Percentiles rank a stretch among this genome's conserved stretches.
Conservation (phyloP, 768 basidiomycete species). For the Lanmaoa pseudosensibilis region DNA sequence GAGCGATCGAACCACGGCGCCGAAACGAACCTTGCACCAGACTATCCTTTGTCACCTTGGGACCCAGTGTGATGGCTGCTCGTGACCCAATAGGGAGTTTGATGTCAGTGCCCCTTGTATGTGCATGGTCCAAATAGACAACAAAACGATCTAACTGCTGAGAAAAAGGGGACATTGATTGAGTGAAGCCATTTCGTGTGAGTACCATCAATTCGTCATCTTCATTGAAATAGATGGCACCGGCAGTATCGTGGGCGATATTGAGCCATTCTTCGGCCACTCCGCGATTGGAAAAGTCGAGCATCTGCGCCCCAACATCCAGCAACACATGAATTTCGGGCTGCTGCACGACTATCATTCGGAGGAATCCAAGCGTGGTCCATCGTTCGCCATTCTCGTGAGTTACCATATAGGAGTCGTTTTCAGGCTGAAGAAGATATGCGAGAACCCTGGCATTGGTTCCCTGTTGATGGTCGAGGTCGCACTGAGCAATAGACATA, state of each 20-base stretch:
- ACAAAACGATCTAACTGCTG: conserved; percentile 31
- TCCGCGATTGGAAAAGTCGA: conserved; percentile 44
- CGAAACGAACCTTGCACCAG: conserved; percentile 33
- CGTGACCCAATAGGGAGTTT: conserved; percentile 31
- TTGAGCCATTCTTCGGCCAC: conserved; percentile 43
- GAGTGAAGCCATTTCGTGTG: conserved; percentile 17
- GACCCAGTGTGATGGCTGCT: conserved; percentile 13
- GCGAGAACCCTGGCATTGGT: conserved; percentile 43
- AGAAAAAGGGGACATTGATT: conserved; percentile 29
- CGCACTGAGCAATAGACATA: conserved; percentile 29
- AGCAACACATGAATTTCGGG: conserved; percentile 45
- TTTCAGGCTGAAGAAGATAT: conserved; percentile 27
- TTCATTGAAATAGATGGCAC: conserved; percentile 29
- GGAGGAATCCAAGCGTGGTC: conserved; percentile 16
- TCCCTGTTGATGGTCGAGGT: conserved; percentile 24
- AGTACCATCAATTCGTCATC: conserved; percentile 32
- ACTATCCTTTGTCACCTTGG: conserved; percentile 37
- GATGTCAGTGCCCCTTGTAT: conserved; percentile 40
- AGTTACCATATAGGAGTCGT: conserved; percentile 11
- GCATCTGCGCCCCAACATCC: conserved; percentile 56
- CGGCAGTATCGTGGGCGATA: conserved; percentile 4
- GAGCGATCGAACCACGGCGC: background rate
- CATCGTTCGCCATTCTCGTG: background rate
- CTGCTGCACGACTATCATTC: conserved; percentile 29
- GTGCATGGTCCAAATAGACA: conserved; percentile 38